Base-by-base conservation (phyloP, 2,329 filamentous ascomycete genomes). In the Ambrosiella xylebori region DNA sequence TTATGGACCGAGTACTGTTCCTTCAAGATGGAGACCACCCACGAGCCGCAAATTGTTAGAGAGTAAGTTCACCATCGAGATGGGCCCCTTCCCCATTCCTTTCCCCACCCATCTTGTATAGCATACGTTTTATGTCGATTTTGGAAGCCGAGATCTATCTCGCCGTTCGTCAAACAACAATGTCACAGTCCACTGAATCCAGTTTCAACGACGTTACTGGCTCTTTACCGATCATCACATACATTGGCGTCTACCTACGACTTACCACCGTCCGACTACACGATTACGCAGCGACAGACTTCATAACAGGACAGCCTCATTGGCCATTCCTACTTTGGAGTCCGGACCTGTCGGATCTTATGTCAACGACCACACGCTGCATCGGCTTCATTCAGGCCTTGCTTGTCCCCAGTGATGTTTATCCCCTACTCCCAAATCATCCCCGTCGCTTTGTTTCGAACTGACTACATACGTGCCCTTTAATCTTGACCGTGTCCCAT, bases 11-110 rank as follows among this genome's bases (percentile, higher is more conserved):
- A 95, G 66, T 98, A 96, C 74, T 97, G 91, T 75, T 81, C 84
- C 66, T 97, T 97, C 81, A 97, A 97, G 71, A 89, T 93, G 74
- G 89, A 97, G 70, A 97, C 93, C 59, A 93, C 87, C 65, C 93
- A 98, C 73, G 89, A 95, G 69, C 80, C 88, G 66, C 87, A 94
- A 69, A 79, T 94, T 71, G 94, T 96, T 75, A 85, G 93, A 95
- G 93, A 97, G 93, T 98, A 95, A 97, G 93, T 97, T 79, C 17
- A 57, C 75, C 72, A 68, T 71, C 73, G 74, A 76, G 76, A 82
- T 83, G 54, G 57, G 56, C n/a, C 39, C 56, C 57, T 65, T 13
- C 69, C 69, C 65, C 66, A 64, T 70, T 68, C 64, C 68, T 65
- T 63, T 63, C 63, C 62, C 63, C 63, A 64, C 49, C 38, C 54